Base-by-base conservation (phyloP, 2,329 filamentous ascomycete species). In the Epichloe scottii region DNA sequence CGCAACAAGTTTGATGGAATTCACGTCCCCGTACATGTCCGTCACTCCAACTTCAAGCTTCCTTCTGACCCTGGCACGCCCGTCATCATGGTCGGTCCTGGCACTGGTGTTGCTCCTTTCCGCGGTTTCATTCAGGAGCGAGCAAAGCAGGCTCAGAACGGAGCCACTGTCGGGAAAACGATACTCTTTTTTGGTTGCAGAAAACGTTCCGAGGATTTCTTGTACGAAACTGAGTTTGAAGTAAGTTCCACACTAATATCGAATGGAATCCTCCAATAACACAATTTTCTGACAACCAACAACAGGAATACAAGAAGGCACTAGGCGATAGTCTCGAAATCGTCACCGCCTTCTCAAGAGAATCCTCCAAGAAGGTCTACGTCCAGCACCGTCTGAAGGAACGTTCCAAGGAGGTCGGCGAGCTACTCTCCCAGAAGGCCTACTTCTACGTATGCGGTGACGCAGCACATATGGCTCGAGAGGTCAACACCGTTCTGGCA, bases 391-490 rank as follows among this genome's bases (percentile, higher is more conserved):
- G 87, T 55, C 77, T 98, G 54, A 85, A 87, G 71, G 88, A 97
- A 68, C 77, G 83, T 48, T 83, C 87, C 53, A 79, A 87, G 61
- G 82, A 95, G 61, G 78, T 98, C 70, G 91, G 95, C 70, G 83
- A 91, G 57, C 80, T 98, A 1, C 76, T 98, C 10, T 76, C 85
- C 58, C 76, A 89, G 68, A 87, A 90, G 67, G 93, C 89, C 5
- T 96, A 93, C 71, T 90, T 98, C 68, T 98, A 98, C 67, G 91
- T 98, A 53, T 98, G 94, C 62, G 93, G 93, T 71, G 93, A 98
- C 65, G 94, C 94, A 0, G 87, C 93, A 51, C 90, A 95, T 73
- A 96, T 96, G 90, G 90, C 90, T 45, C 84, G 90, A 52, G 90
- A 95, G 66, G 89, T 96, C 62, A 96, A 94, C 66, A 76, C 84